phyloP scores from a whole-genome alignment of 1,139 yeast genomes.

The Saccharomyces hybrid region DNA sequence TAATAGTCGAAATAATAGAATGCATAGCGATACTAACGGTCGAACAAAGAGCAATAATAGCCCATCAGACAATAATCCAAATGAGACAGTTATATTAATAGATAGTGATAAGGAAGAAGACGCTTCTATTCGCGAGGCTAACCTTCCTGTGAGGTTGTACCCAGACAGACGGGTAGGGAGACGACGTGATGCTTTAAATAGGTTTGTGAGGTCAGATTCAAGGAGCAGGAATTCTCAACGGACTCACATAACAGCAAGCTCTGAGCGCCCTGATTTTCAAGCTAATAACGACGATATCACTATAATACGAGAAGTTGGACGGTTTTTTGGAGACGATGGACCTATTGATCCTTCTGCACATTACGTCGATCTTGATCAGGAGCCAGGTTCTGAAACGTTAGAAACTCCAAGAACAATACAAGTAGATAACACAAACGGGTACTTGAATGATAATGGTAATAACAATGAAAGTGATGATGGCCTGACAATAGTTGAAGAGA shows the following conservation, averaged over 20 bases:
- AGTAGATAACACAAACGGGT: neutral
- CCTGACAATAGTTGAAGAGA: conserved; percentile 24
- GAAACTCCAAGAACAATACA: neutral
- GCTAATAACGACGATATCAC: conserved; percentile 20
- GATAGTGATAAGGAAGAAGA: conserved; percentile 28
- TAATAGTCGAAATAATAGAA: neutral
- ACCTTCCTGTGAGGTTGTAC: conserved; percentile 10
- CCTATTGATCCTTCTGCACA: conserved; percentile 17
- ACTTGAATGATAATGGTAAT: neutral
- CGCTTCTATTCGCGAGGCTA: conserved; percentile 10
- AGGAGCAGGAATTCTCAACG: neutral
- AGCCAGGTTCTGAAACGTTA: conserved; percentile 4
- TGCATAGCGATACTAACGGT: neutral
- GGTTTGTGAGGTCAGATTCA: conserved; percentile 15
- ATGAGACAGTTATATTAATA: conserved; percentile 19
- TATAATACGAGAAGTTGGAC: conserved; percentile 17
- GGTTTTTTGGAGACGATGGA: conserved; percentile 11
- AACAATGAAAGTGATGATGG: conserved; percentile 23
- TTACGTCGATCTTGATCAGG: conserved; percentile 23
- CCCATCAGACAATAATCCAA: neutral
- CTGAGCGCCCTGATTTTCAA: neutral
- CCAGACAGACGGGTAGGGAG: conserved; percentile 16
- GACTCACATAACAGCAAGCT: conserved; percentile 1
- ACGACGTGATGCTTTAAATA: conserved; percentile 16
- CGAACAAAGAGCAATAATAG: neutral